phyloP scores from a whole-genome alignment of 306 rosid genomes.

The Pyrus betulifolia region DNA sequence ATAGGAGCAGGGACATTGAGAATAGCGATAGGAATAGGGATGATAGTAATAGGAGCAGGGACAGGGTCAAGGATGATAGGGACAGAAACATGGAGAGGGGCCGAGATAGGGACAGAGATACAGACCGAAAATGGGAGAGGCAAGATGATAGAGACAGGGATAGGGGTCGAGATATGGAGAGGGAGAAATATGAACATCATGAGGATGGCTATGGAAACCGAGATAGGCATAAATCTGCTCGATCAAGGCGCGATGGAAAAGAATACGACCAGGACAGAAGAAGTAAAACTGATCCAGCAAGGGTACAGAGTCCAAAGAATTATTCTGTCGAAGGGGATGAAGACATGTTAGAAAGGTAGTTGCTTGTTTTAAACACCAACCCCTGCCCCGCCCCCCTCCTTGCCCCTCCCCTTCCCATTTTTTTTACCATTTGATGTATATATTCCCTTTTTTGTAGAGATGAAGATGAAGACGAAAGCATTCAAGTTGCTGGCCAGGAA shows the following conservation, averaged over 20 bases:
- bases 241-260: conserved; percentile 45
- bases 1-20: conserved; percentile 17
- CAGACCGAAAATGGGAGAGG: conserved; percentile 16
- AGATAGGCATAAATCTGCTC: conserved; percentile 42
- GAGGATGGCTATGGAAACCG: conserved; percentile 35
- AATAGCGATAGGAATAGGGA: conserved; percentile 47
- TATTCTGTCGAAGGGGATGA: conserved; percentile 22
- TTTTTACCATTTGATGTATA: not conserved
- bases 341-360: conserved; percentile 40
- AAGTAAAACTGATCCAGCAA: conserved; percentile 22
- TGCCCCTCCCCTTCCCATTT: not conserved
- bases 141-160: conserved; percentile 27
- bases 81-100: conserved; percentile 29
- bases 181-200: conserved; percentile 38
- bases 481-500: conserved; percentile 67
- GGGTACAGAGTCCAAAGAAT: conserved; percentile 22
- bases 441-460: conserved; percentile 27
- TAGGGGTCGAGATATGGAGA: conserved; percentile 28
- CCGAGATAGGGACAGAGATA: conserved; percentile 12
- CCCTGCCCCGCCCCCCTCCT: too few species aligned
- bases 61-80: conserved; percentile 7
- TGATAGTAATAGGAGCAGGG: conserved; percentile 27
- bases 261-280: conserved; percentile 31
- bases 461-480: conserved; percentile 61
- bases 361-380: not conserved